phyloP scores from a whole-genome alignment of 257 asterid species.

The Primulina huaijiensis region DNA sequence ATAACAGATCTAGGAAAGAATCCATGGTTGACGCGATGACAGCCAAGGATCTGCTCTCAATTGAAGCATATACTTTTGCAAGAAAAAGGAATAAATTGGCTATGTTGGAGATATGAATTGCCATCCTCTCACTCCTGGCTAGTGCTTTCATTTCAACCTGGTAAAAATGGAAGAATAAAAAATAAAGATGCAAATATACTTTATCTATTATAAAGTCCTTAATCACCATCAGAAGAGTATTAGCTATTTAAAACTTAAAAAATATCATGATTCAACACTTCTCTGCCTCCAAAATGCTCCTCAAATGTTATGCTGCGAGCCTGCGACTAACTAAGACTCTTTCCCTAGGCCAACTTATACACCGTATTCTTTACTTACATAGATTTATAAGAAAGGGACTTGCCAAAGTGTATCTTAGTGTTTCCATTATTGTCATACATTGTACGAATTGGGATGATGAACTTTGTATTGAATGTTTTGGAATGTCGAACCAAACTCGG shows the following conservation, averaged over 20 bases:
- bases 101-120: constrained; percentile 30
- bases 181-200: background rate
- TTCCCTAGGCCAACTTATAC: background rate
- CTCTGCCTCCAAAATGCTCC: background rate
- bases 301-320: no score
- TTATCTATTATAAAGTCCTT: background rate
- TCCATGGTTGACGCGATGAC: constrained; percentile 40
- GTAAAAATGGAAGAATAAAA: background rate
- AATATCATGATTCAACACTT: background rate
- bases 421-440: background rate
- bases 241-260: background rate
- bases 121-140: constrained; percentile 32
- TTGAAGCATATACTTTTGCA: constrained; percentile 36
- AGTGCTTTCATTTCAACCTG: constrained; percentile 32
- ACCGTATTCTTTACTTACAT: background rate
- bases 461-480: background rate
- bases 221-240: background rate
- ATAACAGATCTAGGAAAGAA: constrained; percentile 36
- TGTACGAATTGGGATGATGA: background rate
- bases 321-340: background rate
- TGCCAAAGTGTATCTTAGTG: background rate
- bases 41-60: constrained; percentile 35
- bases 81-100: constrained; percentile 33
- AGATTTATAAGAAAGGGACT: background rate
- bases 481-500: background rate